Conservation (phyloP, 345 rosid genomes). For the Gossypium thurberi region DNA sequence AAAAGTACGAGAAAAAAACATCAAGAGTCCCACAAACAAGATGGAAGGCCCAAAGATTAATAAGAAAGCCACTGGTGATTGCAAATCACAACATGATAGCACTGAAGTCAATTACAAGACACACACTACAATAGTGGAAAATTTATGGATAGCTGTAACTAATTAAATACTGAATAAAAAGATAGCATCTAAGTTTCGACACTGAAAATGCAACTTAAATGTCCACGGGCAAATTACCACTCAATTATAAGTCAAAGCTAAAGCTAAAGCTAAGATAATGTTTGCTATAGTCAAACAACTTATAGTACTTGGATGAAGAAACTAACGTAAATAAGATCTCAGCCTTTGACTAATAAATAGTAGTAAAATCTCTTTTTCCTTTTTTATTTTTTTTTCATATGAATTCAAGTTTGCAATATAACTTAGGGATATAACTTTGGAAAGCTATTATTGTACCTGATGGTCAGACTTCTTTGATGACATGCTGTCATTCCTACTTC, state of each 20-base stretch:
- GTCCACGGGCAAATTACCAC: neutral
- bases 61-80: neutral
- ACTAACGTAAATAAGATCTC: neutral
- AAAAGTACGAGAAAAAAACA: neutral
- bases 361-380: neutral
- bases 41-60: neutral
- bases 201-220: neutral
- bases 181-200: neutral
- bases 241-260: neutral
- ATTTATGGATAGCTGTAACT: neutral
- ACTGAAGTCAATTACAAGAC: neutral
- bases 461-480: slow-evolving; percentile 38
- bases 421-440: neutral
- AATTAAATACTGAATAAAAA: neutral
- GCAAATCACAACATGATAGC: neutral
- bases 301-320: neutral
- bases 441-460: slow-evolving; percentile 41
- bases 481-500: slow-evolving; percentile 33
- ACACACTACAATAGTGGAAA: neutral
- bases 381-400: too few relatives aligned
- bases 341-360: neutral
- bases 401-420: too few relatives aligned
- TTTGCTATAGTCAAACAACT: neutral
- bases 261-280: neutral
- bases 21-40: neutral